These are phyloP conservation scores for Termitomyces sp. DNA, from an alignment of 768 basidiomycete species.

Conservation along the genomic window DNA sequence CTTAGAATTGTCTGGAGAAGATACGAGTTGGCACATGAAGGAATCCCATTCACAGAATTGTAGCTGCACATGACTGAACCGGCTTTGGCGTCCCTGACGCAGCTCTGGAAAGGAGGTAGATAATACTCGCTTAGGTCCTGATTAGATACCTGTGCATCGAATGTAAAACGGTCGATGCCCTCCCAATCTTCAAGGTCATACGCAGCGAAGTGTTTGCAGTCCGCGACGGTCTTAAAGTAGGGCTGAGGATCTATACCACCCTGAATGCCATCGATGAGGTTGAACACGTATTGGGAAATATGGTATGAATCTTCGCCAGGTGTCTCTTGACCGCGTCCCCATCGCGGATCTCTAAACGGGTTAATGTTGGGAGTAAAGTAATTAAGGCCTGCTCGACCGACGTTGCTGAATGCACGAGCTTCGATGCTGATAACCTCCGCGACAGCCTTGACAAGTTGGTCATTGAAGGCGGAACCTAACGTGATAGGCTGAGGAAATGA, in stretches of 20 bases:
- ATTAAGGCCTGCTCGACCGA: constrained; percentile 44
- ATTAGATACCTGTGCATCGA: constrained; percentile 44
- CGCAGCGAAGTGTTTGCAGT: constrained; percentile 57
- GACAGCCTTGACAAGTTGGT: constrained; percentile 40
- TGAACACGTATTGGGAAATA: constrained; percentile 45
- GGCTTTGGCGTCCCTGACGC: constrained; percentile 55
- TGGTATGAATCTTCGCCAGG: constrained; percentile 58
- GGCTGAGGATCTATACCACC: constrained; percentile 49
- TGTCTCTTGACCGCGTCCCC: constrained; percentile 59
- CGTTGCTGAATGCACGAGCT: constrained; percentile 54
- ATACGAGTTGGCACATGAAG: constrained; percentile 48
- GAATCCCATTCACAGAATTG: constrained; percentile 56
- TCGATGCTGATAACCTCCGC: constrained; percentile 50
- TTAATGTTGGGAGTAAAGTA: constrained; percentile 55
- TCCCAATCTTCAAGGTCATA: constrained; percentile 59
- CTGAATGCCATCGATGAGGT: constrained; percentile 49
- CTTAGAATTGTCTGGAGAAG: constrained; percentile 46
- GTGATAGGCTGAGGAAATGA: constrained; percentile 55
- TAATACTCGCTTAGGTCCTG: constrained; percentile 56
- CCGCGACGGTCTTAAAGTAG: constrained; percentile 45
- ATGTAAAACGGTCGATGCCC: constrained; percentile 41
- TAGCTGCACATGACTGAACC: constrained; percentile 59
- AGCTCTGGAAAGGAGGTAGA: constrained; percentile 49
- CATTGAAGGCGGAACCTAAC: constrained; percentile 51
- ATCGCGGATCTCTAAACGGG: constrained; percentile 57